Conservation (phyloP, 2,329 filamentous ascomycete genomes). For the Fusarium ambrosium region DNA sequence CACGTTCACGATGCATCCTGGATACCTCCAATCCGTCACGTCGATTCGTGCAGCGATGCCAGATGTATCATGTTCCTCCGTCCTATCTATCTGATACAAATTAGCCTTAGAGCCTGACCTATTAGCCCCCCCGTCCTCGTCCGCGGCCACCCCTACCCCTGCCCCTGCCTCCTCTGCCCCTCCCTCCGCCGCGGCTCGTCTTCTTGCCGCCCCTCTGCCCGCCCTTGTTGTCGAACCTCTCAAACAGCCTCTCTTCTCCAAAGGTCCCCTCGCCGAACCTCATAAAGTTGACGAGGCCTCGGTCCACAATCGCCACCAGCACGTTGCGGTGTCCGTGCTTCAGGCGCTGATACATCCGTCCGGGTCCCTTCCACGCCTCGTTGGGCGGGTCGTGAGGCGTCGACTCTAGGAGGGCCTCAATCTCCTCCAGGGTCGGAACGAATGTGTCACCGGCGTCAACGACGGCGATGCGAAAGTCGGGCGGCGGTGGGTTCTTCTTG, state of each 20-base stretch:
- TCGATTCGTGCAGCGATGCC: conserved; percentile 24
- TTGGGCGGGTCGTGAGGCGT: conserved; percentile 76
- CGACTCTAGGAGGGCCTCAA: conserved; percentile 78
- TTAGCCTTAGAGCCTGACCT: not conserved
- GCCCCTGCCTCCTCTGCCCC: conserved; percentile 54
- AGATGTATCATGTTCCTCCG: conserved; percentile 20
- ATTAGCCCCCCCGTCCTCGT: conserved; percentile 42
- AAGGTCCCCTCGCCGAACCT: conserved; percentile 85
- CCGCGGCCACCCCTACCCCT: conserved; percentile 47
- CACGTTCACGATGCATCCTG: not conserved
- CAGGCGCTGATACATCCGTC: conserved; percentile 78
- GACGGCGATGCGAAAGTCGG: conserved; percentile 89
- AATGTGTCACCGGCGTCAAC: conserved; percentile 79
- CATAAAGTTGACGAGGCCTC: conserved; percentile 90
- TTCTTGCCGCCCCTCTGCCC: conserved; percentile 57
- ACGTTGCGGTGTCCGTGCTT: conserved; percentile 89
- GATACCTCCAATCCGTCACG: not conserved
- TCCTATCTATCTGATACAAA: conserved; percentile 29
- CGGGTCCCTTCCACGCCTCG: conserved; percentile 55
- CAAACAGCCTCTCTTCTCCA: conserved; percentile 78
- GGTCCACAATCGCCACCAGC: conserved; percentile 88
- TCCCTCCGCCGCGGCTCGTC: conserved; percentile 58
- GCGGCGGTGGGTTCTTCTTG: conserved; percentile 81
- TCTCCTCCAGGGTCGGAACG: conserved; percentile 80
- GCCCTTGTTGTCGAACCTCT: conserved; percentile 63